phyloP scores from a whole-genome alignment of 164 flowering plant species.

The Brasenia schreberi region DNA sequence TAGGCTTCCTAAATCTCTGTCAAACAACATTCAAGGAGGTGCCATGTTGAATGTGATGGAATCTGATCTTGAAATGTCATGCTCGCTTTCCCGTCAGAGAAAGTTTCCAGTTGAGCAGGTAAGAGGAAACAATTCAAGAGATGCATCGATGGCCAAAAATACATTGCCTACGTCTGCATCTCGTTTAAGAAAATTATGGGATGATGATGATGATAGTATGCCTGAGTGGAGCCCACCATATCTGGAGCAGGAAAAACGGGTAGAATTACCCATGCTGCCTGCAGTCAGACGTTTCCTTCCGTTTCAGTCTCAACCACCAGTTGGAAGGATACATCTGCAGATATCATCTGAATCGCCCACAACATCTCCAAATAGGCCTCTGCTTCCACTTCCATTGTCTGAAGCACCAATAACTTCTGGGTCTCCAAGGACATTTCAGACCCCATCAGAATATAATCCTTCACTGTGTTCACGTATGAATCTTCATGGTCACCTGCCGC shows the following conservation, averaged over 20 bases:
- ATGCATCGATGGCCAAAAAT: not conserved
- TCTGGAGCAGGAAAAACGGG: not conserved
- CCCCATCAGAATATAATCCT: slow-evolving; percentile 1
- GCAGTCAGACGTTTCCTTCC: slow-evolving; percentile 4
- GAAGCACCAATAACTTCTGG: no score
- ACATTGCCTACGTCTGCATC: slow-evolving; percentile 2
- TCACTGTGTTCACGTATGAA: slow-evolving; percentile 4
- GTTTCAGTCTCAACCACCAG: slow-evolving; percentile 3
- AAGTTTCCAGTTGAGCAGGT: not conserved
- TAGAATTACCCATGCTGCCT: not conserved
- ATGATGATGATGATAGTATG: slow-evolving; percentile 40
- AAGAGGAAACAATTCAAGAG: not conserved
- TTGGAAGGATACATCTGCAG: not conserved
- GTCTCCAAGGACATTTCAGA: not conserved
- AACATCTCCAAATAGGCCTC: not conserved
- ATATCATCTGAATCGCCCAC: slow-evolving; percentile 2
- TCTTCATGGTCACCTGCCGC: slow-evolving; percentile 6
- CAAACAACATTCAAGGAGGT: slow-evolving; percentile 7
- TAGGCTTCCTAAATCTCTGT: slow-evolving; percentile 1
- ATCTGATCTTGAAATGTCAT: not conserved
- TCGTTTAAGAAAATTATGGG: slow-evolving; percentile 10
- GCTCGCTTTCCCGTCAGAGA: not conserved
- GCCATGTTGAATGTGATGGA: not conserved
- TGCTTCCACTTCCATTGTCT: no score
- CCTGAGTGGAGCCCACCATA: slow-evolving; percentile 49